phyloP scores from a whole-genome alignment of 495 filamentous ascomycete genomes.

The Aspergillus incahuasiensis region DNA sequence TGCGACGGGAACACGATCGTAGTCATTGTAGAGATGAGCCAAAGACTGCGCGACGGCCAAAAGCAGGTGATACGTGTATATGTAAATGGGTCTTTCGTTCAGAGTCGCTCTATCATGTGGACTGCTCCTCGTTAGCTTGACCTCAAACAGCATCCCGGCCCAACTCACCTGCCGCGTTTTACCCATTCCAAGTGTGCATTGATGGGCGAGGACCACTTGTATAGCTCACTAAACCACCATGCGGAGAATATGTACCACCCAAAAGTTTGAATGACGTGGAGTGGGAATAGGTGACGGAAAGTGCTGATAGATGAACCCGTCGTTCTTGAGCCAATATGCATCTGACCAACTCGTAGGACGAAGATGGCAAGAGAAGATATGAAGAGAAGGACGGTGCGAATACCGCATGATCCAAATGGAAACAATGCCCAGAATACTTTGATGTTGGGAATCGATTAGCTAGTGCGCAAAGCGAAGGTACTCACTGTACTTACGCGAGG shows the following conservation, averaged over 20 bases:
- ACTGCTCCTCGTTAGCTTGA: slow-evolving; percentile 25
- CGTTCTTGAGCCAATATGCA: slow-evolving; percentile 67
- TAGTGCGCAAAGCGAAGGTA: neutral
- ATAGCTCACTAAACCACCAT: slow-evolving; percentile 75
- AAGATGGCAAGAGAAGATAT: slow-evolving; percentile 63
- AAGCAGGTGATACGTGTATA: slow-evolving; percentile 63
- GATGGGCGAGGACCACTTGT: slow-evolving; percentile 69
- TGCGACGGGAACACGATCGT: slow-evolving; percentile 62
- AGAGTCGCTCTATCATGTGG: slow-evolving; percentile 67
- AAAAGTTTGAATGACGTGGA: slow-evolving; percentile 61
- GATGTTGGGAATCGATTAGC: slow-evolving; percentile 8
- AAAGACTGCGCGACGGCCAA: slow-evolving; percentile 65
- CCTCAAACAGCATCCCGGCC: neutral
- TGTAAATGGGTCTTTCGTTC: slow-evolving; percentile 83
- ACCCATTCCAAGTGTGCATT: slow-evolving; percentile 65
- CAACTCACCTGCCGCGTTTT: slow-evolving; percentile 54
- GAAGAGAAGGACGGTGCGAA: slow-evolving; percentile 69
- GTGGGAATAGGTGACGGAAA: slow-evolving; percentile 50
- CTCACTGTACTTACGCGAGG: slow-evolving; percentile 52
- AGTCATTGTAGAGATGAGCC: slow-evolving; percentile 67
- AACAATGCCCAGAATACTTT: slow-evolving; percentile 83
- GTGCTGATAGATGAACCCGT: slow-evolving; percentile 62
- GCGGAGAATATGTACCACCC: slow-evolving; percentile 73
- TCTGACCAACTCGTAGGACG: slow-evolving; percentile 78
- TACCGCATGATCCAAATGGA: slow-evolving; percentile 67